Conservation (phyloP, 257 asterid species). For the Penstemon newberryi region DNA sequence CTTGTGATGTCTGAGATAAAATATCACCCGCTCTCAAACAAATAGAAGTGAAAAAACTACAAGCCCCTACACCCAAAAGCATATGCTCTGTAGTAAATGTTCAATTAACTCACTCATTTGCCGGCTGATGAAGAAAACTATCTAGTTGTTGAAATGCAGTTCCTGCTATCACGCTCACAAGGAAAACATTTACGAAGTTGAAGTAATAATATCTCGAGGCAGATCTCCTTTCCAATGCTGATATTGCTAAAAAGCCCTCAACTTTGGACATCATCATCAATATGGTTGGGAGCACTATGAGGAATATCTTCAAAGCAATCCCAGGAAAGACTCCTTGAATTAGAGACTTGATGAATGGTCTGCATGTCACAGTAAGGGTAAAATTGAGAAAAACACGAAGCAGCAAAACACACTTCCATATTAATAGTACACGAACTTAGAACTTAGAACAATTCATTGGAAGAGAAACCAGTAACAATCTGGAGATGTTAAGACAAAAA, state of each 20-base stretch:
- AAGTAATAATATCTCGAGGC: conserved; percentile 78
- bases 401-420: neutral
- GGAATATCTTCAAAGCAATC: conserved; percentile 85
- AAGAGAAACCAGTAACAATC: too few relatives aligned
- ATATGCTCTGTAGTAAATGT: conserved; percentile 1
- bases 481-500: neutral
- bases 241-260: conserved; percentile 73
- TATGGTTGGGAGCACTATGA: conserved; percentile 72
- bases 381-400: neutral
- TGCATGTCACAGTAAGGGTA: conserved; percentile 39
- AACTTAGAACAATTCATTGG: neutral
- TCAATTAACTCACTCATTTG: conserved; percentile 54
- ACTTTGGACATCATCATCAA: conserved; percentile 86
- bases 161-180: conserved; percentile 86
- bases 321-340: conserved; percentile 93
- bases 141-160: conserved; percentile 75
- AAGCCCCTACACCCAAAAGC: neutral
- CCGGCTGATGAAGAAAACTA: conserved; percentile 56
- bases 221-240: conserved; percentile 88
- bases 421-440: conserved; percentile 13
- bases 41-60: too few relatives aligned
- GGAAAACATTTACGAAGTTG: conserved; percentile 84
- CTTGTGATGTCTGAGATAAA: too few relatives aligned
- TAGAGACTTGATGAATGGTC: conserved; percentile 65
- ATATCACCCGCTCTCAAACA: too few relatives aligned